Evolutionary conservation across 164 flowering plant species (phyloP), one percentile per base, ranked within the genome.

Genomic region (Echeveria elegans): DNA sequence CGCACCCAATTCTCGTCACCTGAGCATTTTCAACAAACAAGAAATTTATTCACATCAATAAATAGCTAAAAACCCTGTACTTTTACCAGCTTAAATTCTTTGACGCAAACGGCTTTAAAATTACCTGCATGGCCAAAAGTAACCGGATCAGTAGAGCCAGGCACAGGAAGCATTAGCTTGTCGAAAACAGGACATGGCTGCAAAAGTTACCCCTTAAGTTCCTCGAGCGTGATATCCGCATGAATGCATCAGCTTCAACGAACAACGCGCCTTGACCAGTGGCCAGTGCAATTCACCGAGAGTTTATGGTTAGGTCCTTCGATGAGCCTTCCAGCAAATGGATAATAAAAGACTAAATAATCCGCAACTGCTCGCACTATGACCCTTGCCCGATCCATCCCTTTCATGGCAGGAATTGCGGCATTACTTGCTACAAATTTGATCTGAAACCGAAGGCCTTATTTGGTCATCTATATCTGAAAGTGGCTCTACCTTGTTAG

Each of bases 391-490:
- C 83, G 83, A 45, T 81, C 83, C 45, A 19, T 69, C 21, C 68
- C 77, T 14, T 24, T 45, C 72, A 70, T 64, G 14, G 68, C 48
- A 1, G 70, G 72, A 19, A 66, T 31, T 5, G 59, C 18, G 15
- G 41, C 56, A 69, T 73, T 79, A 34, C 79, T 74, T 23, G 69
- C 69, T 31, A 83, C 69, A 2, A 76, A 52, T 0, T 81, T 79
- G 31, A 81, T 67, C 16, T 76, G 78, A 52, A 69, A 74, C 0
- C 78, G 74, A 7, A 81, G 72, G 3, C 75, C 76, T 41, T 76
- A 75, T n/a, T 48, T 80, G 83, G 60, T 76, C 81, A 66, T 82
- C 86, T 4, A 82, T 71, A 63, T 80, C 82, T 26, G 83, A 82
- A 2, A 82, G 76, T 26, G 45, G 69, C 60, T 75, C 76, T 50